Base-by-base conservation (phyloP, 176 grass and related monocot species). In the Phyllostachys edulis region DNA sequence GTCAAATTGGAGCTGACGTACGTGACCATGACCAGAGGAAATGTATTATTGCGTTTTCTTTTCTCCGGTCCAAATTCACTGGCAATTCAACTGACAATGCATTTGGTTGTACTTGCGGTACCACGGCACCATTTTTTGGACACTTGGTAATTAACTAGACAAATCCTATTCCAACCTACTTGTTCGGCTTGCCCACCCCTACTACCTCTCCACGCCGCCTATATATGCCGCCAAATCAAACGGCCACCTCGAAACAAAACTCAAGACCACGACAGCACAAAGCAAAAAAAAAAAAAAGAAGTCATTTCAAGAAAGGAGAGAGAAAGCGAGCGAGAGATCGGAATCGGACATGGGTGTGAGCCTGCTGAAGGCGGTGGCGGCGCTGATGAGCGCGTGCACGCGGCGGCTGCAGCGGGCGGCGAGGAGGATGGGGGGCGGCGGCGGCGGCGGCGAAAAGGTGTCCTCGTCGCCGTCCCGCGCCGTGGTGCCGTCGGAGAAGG, bases 281-380 rank as follows among this genome's bases (percentile, higher is more conserved):
- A 69, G 36, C 36, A 24, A 18, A 52, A 46, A 46, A 46, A 10
- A 44, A 13, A 46, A 46, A 2, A 75, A 1, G 9, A 47, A 16
- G 16, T 5, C 17, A 46, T 5, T 51, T 8, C 17, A 46, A 66
- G 9, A 38, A 4, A 32, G 0, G 6, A 15, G 16, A 5, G 0
- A 11, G 6, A 16, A 13, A 63, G 24, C n/a, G 24, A n/a, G 6
- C 27, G 20, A 60, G 44, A 51, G 32, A 11, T n/a, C n/a, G n/a
- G n/a, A 1, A 29, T 7, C 32, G 1, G 60, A 79, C 37, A 96
- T 96, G 93, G 90, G 86, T 2, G 80, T 63, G 52, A 84, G 77
- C 34, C 68, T 91, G n/a, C 60, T 93, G 69, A 76, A 91, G 46
- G 76, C 83, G 62, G 88, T 95, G 90, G 86, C 73, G 29, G 73